phyloP scores from a whole-genome alignment of 2,329 filamentous ascomycete genomes.

The Phialemonium atrogriseum region DNA sequence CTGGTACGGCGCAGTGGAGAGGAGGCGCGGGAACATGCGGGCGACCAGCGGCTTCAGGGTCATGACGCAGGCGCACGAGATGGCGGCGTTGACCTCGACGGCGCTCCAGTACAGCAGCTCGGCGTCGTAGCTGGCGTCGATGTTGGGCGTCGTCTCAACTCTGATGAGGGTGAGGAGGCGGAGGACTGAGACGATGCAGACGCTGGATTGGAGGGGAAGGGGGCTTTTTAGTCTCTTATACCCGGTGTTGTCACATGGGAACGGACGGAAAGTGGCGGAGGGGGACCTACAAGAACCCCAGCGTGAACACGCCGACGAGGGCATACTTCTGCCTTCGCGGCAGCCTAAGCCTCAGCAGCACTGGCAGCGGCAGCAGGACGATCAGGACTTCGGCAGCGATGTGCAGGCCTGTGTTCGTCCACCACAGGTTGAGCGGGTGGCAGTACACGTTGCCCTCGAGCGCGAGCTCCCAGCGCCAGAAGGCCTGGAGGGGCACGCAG shows the following conservation, averaged over 20 bases:
- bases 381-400: constrained; percentile 15
- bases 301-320: constrained; percentile 14
- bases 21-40: constrained; percentile 15
- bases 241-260: constrained; percentile 21
- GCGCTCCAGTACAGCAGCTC: constrained; percentile 24
- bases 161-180: constrained; percentile 20
- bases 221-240: background rate
- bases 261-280: constrained; percentile 31
- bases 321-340: constrained; percentile 15
- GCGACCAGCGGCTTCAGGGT: constrained; percentile 29
- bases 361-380: constrained; percentile 16
- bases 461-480: constrained; percentile 15
- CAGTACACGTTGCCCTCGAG: constrained; percentile 10
- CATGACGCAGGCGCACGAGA: constrained; percentile 26
- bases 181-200: constrained; percentile 25
- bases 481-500: constrained; percentile 21
- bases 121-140: constrained; percentile 20
- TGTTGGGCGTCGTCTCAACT: constrained; percentile 5
- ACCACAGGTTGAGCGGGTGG: constrained; percentile 15
- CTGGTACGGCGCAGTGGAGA: too few relatives aligned
- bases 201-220: constrained; percentile 13
- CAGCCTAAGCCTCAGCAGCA: constrained; percentile 12
- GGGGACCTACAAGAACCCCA: constrained; percentile 16
- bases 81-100: constrained; percentile 26
- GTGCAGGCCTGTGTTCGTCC: constrained; percentile 16